These are phyloP conservation scores for Pythium rishiriense DNA, from an alignment of 352 stramenopile species.

Conservation along the genomic window DNA sequence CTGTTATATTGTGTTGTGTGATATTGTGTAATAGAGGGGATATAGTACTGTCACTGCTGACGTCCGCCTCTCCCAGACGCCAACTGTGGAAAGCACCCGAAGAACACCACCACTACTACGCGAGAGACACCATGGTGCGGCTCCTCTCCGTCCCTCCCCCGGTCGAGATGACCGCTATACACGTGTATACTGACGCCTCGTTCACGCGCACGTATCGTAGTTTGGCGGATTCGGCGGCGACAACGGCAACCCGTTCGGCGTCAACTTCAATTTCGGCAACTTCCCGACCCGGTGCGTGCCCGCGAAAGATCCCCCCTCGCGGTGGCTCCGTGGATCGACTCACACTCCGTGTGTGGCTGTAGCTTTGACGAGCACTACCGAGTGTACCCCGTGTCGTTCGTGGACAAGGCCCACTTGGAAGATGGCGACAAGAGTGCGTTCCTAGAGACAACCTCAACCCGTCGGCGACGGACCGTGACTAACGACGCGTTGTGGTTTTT, in stretches of 20 bases:
- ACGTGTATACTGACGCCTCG: neutral
- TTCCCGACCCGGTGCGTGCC: conserved; percentile 59
- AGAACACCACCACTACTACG: conserved; percentile 9
- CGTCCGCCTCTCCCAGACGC: conserved; percentile 4
- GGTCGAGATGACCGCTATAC: no score
- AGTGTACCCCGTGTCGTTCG: conserved; percentile 87
- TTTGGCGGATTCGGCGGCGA: conserved; percentile 75
- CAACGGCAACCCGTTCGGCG: conserved; percentile 71
- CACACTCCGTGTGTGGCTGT: neutral
- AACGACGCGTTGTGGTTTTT: neutral
- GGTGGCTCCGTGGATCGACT: neutral
- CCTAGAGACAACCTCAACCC: neutral
- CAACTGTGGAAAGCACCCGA: conserved; percentile 23
- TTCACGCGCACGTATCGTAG: conserved; percentile 29
- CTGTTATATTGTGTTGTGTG: conserved; percentile 7
- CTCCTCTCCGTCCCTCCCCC: neutral
- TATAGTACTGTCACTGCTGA: conserved; percentile 6
- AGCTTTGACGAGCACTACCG: conserved; percentile 89
- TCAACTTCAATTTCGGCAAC: conserved; percentile 80
- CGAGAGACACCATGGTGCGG: conserved; percentile 18
- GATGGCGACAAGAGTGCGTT: conserved; percentile 89
- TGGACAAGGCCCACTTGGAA: conserved; percentile 86
- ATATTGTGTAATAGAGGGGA: conserved; percentile 16
- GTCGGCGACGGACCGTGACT: neutral
- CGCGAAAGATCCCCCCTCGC: neutral